These are phyloP conservation scores for Diaporthe caulivora DNA, from an alignment of 2,329 filamentous ascomycete species.

Conservation along the genomic window DNA sequence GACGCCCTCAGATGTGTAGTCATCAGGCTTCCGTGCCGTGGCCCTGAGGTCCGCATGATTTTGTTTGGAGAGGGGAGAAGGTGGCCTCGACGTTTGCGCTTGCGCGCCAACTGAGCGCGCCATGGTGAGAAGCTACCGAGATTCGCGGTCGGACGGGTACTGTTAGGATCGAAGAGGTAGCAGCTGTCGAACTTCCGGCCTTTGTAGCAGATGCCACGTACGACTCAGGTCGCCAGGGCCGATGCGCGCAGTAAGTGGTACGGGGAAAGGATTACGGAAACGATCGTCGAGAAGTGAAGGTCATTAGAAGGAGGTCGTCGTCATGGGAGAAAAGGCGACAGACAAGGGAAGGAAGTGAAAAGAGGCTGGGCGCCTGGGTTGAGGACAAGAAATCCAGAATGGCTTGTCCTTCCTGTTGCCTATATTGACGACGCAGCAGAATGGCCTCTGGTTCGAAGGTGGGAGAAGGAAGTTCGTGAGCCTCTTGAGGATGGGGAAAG, in stretches of 20 bases:
- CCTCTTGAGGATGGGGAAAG: slow-evolving; percentile 24
- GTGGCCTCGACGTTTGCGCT: slow-evolving; percentile 48
- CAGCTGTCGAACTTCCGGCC: not conserved
- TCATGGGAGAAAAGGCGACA: slow-evolving; percentile 42
- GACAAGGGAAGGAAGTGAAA: slow-evolving; percentile 41
- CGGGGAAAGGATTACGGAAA: slow-evolving; percentile 45
- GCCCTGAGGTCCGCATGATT: slow-evolving; percentile 41
- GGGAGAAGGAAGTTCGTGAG: slow-evolving; percentile 33
- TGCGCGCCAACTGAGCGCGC: slow-evolving; percentile 54
- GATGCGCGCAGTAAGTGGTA: slow-evolving; percentile 1
- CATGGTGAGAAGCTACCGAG: slow-evolving; percentile 48
- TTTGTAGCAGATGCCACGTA: slow-evolving; percentile 13
- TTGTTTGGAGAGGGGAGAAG: slow-evolving; percentile 40
- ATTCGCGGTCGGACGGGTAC: not conserved
- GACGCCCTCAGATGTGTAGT: slow-evolving; percentile 84
- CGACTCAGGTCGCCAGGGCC: slow-evolving; percentile 20
- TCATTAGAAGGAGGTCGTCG: slow-evolving; percentile 55
- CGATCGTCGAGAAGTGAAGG: slow-evolving; percentile 57
- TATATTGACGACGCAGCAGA: slow-evolving; percentile 30
- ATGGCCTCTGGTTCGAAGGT: slow-evolving; percentile 30
- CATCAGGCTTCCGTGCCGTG: slow-evolving; percentile 54
- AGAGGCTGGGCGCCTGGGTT: slow-evolving; percentile 37
- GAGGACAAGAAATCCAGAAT: slow-evolving; percentile 14
- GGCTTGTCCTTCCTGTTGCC: slow-evolving; percentile 36
- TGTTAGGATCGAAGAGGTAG: slow-evolving; percentile 15